Base-by-base conservation (phyloP, 164 flowering plant genomes). In the Vitis cinerea region DNA sequence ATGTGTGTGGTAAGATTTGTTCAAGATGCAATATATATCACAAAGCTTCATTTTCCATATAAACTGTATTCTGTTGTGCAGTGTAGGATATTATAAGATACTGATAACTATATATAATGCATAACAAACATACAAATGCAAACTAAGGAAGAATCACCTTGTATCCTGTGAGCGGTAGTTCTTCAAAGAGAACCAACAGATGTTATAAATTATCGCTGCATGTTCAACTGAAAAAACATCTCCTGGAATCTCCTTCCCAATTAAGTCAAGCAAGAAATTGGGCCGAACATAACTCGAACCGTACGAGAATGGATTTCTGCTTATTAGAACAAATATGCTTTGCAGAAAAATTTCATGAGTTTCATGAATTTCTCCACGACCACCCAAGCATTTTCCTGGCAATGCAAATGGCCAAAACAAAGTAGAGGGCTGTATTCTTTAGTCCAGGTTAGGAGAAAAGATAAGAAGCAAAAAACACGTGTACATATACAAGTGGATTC, bases 211-310 rank as follows among this genome's bases (percentile, higher is more conserved):
- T 44, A 90, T 15, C 15, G 73, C 59, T 68, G 99, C 98, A 75
- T 88, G 89, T 63, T 93, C 97, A 74, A 84, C 50, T 31, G 82
- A 78, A 60, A 93, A 84, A 3, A 78, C 50, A 71, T 88, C 90
- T 61, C 81, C 83, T 15, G 78, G 61, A 10, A 75, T 72, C 67
- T 85, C 83, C 75, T 82, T 80, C 50, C 82, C 88, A 75, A 88
- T 71, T 50, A 77, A 70, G 61, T 87, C 86, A 72, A 89, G 80
- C 69, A 81, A 75, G 27, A 51, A 44, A 37, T 72, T 14, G 17
- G 50, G 65, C 14, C 73, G 70, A 64, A 23, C 37, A 62, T 79
- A 65, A 51, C 77, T 68, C 31, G 63, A 44, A 54, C 63, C 65
- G 29, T 62, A 64, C 69, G 50, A 44, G 63, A 73, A 72, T 56